A percentile compares a stretch with the other conserved stretches of the same genome.
Conservation (phyloP, 148 eudicot species). For the Euryodendron excelsum region DNA sequence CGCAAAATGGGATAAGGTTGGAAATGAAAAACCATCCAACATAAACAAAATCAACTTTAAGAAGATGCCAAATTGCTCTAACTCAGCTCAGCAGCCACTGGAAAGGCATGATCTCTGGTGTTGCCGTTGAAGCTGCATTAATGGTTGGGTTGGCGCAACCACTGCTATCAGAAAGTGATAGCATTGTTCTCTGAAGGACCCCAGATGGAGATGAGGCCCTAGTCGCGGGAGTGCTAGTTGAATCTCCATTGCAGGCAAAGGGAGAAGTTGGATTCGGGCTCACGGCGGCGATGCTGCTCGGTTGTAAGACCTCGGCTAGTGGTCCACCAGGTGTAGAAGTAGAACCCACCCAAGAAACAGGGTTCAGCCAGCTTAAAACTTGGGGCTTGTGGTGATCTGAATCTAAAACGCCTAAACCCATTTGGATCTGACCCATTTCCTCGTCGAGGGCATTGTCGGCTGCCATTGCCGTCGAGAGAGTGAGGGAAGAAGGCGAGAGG, state of each 20-base stretch:
- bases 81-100: constrained; percentile 44
- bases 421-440: constrained; percentile 40
- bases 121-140: constrained; percentile 17
- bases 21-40: no score
- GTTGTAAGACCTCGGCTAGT: constrained; percentile 62
- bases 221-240: constrained; percentile 24
- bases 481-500: constrained; percentile 31
- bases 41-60: neutral
- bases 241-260: constrained; percentile 18
- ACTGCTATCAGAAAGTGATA: constrained; percentile 61
- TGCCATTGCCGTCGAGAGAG: constrained; percentile 40
- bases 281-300: constrained; percentile 12
- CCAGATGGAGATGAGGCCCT: constrained; percentile 25
- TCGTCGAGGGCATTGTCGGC: constrained; percentile 28
- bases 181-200: constrained; percentile 47
- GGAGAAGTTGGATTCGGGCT: no score
- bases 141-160: constrained; percentile 49
- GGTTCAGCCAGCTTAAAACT: constrained; percentile 17
- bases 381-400: constrained; percentile 13
- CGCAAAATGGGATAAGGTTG: no score
- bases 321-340: constrained; percentile 72
- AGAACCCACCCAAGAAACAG: constrained; percentile 25
- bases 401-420: constrained; percentile 40
- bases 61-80: neutral
- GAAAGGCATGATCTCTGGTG: constrained; percentile 39